These are phyloP conservation scores for Metschnikowia aberdeeniae DNA, from an alignment of 805 yeast species.

Conservation along the genomic window DNA sequence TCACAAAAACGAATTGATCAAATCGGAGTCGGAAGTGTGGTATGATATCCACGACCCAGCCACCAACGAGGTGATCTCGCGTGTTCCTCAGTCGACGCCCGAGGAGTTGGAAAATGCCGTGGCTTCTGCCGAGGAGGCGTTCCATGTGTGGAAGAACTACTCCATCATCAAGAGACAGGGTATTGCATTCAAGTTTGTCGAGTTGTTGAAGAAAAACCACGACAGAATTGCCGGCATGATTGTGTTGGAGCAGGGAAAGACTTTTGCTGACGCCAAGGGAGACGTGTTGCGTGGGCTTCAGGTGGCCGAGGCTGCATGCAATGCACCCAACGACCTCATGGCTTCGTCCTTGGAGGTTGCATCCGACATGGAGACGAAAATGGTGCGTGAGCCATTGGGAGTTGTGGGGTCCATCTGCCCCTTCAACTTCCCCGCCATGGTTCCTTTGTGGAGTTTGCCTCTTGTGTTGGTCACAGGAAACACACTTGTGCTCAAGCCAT, in stretches of 20 bases:
- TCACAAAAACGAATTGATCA: slow-evolving; percentile 47
- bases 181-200: slow-evolving; percentile 64
- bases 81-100: slow-evolving; percentile 69
- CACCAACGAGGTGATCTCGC: slow-evolving; percentile 59
- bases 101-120: slow-evolving; percentile 64
- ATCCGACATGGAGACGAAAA: slow-evolving; percentile 70
- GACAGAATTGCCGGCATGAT: slow-evolving; percentile 60
- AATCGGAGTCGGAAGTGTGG: slow-evolving; percentile 50
- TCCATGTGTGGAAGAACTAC: slow-evolving; percentile 51
- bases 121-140: slow-evolving; percentile 60
- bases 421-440: slow-evolving; percentile 84
- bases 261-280: slow-evolving; percentile 70
- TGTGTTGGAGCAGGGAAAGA: slow-evolving; percentile 58
- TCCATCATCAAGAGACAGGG: slow-evolving; percentile 67
- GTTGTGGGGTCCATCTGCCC: slow-evolving; percentile 77
- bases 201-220: slow-evolving; percentile 59
- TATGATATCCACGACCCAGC: slow-evolving; percentile 74
- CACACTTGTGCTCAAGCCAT: slow-evolving; percentile 56
- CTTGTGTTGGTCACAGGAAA: slow-evolving; percentile 66
- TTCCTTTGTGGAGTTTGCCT: slow-evolving; percentile 63
- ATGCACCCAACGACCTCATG: slow-evolving; percentile 58
- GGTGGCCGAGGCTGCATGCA: slow-evolving; percentile 74
- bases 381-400: slow-evolving; percentile 73
- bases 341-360: slow-evolving; percentile 66
- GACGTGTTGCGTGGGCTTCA: slow-evolving; percentile 72